Evolutionary conservation across 1,284 basidiomycete species (phyloP), one percentile per base, ranked within the genome.

Genomic region (Pseudomicrostroma phylloplanum): DNA sequence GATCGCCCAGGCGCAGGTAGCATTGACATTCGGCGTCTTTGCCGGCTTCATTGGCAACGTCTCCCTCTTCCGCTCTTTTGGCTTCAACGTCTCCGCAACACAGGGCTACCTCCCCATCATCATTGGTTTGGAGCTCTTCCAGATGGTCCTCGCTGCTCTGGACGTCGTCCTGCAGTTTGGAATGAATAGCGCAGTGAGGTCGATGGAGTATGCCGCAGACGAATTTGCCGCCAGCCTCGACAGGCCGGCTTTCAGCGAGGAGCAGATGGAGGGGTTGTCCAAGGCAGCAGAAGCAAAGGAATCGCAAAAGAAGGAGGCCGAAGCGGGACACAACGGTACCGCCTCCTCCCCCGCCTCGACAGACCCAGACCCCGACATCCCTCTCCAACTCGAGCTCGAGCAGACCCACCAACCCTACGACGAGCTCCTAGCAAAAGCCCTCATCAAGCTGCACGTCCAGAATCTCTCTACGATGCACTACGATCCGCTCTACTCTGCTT

Each of bases 31-130:
- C 63, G 86, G 87, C 6, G 82, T 91, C 67, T 96, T 96, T 85
- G 89, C 90, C 8, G 87, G 93, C 1, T 96, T 96, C 84, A 85
- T 96, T 69, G 86, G 88, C 69, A 91, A 94, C 40, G 62, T 63
- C 30, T 73, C 89, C 51, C 83, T 97, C 64, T 86, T 94, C 60
- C 82, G 85, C 25, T 86, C 92, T 0, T 97, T 97, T 80, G 91
- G 89, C 75, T 96, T 96, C 83, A 59, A 67, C 12, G 61, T 70
- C 30, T 68, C 62, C 0, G 64, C 65, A 6, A 15, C 13, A 8
- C 21, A 19, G 21, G 62, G 67, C 54, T 74, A 73, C 51, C 66
- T 78, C 8, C 75, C 76, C 11, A 61, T 78, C 62, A 66, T 77
- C 49, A 67, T 78, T 36, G 76, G 76, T 11, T 64, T 78, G 9